Conservation (phyloP, 805 yeast genomes). For the Yueomyces sp. region DNA sequence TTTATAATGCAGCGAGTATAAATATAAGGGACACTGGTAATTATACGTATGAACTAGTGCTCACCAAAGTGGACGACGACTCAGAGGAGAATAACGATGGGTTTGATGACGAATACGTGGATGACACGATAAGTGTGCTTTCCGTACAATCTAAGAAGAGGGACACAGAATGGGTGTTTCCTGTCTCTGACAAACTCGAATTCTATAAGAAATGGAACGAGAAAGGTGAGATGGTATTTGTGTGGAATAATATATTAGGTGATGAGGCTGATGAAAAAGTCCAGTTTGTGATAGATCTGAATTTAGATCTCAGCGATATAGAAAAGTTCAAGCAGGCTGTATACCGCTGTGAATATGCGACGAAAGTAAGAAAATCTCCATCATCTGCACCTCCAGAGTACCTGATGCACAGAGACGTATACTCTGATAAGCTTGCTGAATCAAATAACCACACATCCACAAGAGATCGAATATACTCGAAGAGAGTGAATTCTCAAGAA, state of each 20-base stretch:
- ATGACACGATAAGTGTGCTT: slow-evolving; percentile 23
- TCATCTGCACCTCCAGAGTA: slow-evolving; percentile 25
- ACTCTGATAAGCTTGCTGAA: background rate
- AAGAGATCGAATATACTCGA: no score
- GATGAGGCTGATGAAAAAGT: slow-evolving; percentile 69
- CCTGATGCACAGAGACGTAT: background rate
- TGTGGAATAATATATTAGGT: slow-evolving; percentile 79
- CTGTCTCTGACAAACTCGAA: slow-evolving; percentile 46
- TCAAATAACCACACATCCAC: background rate
- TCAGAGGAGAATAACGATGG: slow-evolving; percentile 38
- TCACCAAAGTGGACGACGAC: slow-evolving; percentile 59
- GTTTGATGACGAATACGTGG: slow-evolving; percentile 35
- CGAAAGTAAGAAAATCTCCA: slow-evolving; percentile 48
- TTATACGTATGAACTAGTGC: slow-evolving; percentile 54
- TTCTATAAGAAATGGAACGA: slow-evolving; percentile 39
- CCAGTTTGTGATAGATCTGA: slow-evolving; percentile 62
- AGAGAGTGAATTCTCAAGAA: no score
- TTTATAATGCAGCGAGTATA: slow-evolving; percentile 70
- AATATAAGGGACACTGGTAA: slow-evolving; percentile 56
- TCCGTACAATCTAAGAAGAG: slow-evolving; percentile 22
- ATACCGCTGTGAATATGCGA: slow-evolving; percentile 61
- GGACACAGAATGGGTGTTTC: slow-evolving; percentile 59
- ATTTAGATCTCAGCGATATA: slow-evolving; percentile 36
- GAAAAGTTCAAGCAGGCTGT: slow-evolving; percentile 51
- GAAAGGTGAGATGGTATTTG: slow-evolving; percentile 44